Base-by-base conservation (phyloP, 345 rosid species). In the Brassica juncea region DNA sequence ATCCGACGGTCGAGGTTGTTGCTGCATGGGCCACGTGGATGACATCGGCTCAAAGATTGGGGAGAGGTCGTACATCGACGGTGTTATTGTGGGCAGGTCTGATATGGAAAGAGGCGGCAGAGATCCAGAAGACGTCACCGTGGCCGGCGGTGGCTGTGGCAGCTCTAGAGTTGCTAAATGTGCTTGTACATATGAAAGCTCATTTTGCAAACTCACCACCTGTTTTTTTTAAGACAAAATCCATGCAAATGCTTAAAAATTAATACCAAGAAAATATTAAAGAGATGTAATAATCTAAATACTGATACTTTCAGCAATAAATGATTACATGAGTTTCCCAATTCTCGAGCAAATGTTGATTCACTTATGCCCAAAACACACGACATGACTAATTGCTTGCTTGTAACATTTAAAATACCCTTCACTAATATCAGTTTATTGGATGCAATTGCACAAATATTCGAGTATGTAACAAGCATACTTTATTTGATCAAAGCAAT, bases 161-260 rank as follows among this genome's bases (percentile, higher is more conserved):
- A 86, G 80, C 81, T 88, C 90, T 72, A 92, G 54, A 11, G 91
- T 81, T 25, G 92, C 82, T 55, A 92, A 80, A 32, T 87, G 89
- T 42, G 97, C 89, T 83, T 94, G 97, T 69, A 87, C 71, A 83
- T 81, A 88, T 16, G 97, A 83, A 4, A 94, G 85, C 83, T 94
- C 97, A 1, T 93, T 86, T 84, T 92, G 97, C 62, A 94, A 83
- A 80, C 72, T 89, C 84, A 88, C 85, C 72, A 91, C 92, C 98
- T 94, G 70, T 73, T 59, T n/a, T 71, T 47, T 30, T 11, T 7
- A 0, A 0, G 16, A 65, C 35, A 2, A 34, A 74, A 21, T 8
- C 27, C 62, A 70, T 16, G 60, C 52, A 35, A 34, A 32, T 70
- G 30, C 15, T 70, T 64, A 10, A 6, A 35, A 7, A 52, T 64